Evolutionary conservation across 441 rosid genomes (phyloP).

Genomic region (Eugenia klotzschiana): DNA sequence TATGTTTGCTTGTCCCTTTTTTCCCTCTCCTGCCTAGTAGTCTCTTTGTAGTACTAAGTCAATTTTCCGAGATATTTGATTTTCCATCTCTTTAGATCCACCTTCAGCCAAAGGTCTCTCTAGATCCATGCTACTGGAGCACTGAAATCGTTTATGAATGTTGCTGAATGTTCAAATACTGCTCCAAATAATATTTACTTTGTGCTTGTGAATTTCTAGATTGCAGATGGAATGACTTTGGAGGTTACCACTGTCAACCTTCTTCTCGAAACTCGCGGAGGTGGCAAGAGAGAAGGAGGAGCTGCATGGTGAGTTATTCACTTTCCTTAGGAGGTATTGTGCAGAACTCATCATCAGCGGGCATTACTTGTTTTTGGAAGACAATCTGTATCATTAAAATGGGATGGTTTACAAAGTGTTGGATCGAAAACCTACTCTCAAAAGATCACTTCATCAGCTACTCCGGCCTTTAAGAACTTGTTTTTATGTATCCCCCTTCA

Average conservation of each 20-base stretch:
- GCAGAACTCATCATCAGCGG: not conserved
- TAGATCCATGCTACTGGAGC: not conserved
- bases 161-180: not conserved
- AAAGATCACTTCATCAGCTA: not conserved
- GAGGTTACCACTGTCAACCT: slow-evolving; percentile 77
- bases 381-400: not conserved
- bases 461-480: not conserved
- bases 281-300: slow-evolving; percentile 50
- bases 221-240: slow-evolving; percentile 98
- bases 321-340: not conserved
- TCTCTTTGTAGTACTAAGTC: not conserved
- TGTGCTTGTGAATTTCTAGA: slow-evolving; percentile 31
- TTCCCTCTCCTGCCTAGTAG: not conserved
- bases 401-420: not conserved
- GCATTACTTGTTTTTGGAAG: not conserved
- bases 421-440: not conserved
- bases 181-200: not conserved
- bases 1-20: not conserved
- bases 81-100: not conserved
- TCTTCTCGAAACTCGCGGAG: slow-evolving; percentile 82
- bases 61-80: not conserved
- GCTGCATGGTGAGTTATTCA: slow-evolving; percentile 65
- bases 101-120: not conserved
- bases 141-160: not conserved
- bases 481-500: not conserved